Evolutionary conservation across 345 rosid genomes (phyloP).

Genomic region (Moricandia arvensis): DNA sequence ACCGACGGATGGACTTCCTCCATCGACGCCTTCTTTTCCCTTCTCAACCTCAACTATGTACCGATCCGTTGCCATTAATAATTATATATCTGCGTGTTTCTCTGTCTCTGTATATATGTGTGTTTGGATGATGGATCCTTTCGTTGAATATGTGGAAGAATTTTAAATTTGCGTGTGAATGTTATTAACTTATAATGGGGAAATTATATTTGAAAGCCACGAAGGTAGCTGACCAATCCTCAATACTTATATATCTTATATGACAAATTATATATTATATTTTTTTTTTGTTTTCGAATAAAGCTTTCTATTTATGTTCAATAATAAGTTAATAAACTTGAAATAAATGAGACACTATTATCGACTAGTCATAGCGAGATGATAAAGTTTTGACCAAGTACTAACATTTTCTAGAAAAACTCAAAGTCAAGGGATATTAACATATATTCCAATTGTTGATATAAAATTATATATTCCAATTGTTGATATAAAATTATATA

Average conservation of each 20-base stretch:
- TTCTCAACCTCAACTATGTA: slow-evolving; percentile 75
- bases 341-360: background rate
- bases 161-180: slow-evolving; percentile 15
- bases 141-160: background rate
- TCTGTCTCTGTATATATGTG: background rate
- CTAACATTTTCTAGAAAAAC: background rate
- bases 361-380: background rate
- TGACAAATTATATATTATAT: background rate
- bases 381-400: slow-evolving; percentile 6
- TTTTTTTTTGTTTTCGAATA: background rate
- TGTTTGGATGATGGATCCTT: background rate
- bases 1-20: slow-evolving; percentile 67
- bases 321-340: background rate
- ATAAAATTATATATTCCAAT: background rate
- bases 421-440: background rate
- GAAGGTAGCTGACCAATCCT: slow-evolving; percentile 10
- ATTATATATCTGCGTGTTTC: background rate
- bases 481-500: background rate
- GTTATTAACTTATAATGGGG: background rate
- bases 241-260: background rate
- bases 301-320: background rate
- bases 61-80: slow-evolving; percentile 25
- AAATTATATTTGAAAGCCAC: background rate
- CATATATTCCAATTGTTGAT: background rate
- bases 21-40: slow-evolving; percentile 54